phyloP scores from a whole-genome alignment of 441 rosid species.

The Pelargonium exstipulatum region DNA sequence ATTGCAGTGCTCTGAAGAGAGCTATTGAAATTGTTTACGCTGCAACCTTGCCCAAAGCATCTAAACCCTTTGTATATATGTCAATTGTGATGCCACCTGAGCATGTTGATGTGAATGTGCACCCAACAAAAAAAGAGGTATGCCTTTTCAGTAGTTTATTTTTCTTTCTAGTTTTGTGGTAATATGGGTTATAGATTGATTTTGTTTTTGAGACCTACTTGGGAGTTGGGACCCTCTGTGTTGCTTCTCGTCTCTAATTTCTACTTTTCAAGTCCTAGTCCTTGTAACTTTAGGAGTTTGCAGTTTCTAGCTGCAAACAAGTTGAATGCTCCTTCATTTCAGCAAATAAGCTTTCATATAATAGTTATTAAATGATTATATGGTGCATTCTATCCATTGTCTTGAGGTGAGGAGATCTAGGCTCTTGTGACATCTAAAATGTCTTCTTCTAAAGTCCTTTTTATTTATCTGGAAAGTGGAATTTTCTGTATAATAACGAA shows the following conservation, averaged over 20 bases:
- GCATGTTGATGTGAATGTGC: slow-evolving; percentile 93
- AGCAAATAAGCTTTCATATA: not conserved
- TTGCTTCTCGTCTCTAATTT: not conserved
- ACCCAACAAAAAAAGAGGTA: slow-evolving; percentile 96
- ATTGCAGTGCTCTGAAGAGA: slow-evolving; percentile 82
- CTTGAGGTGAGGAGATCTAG: not conserved
- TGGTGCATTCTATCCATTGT: not conserved
- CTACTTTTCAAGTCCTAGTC: not conserved
- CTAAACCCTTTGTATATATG: slow-evolving; percentile 89
- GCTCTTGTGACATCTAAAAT: not conserved
- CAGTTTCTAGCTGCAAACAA: slow-evolving; percentile 1
- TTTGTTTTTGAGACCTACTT: not conserved
- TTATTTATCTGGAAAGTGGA: not conserved
- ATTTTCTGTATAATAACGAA: not conserved
- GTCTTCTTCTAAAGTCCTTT: not conserved
- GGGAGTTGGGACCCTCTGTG: slow-evolving; percentile 1
- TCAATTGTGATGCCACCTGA: slow-evolving; percentile 76
- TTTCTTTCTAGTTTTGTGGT: not conserved
- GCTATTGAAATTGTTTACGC: slow-evolving; percentile 87
- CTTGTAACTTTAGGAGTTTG: slow-evolving; percentile 6
- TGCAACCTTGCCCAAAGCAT: slow-evolving; percentile 89
- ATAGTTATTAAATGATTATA: not conserved
- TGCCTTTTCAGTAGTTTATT: slow-evolving; percentile 12
- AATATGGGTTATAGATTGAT: not conserved
- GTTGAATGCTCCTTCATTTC: not conserved